These are phyloP conservation scores for Microstegium vimineum DNA, from an alignment of 176 grass and related monocot species.

Conservation along the genomic window DNA sequence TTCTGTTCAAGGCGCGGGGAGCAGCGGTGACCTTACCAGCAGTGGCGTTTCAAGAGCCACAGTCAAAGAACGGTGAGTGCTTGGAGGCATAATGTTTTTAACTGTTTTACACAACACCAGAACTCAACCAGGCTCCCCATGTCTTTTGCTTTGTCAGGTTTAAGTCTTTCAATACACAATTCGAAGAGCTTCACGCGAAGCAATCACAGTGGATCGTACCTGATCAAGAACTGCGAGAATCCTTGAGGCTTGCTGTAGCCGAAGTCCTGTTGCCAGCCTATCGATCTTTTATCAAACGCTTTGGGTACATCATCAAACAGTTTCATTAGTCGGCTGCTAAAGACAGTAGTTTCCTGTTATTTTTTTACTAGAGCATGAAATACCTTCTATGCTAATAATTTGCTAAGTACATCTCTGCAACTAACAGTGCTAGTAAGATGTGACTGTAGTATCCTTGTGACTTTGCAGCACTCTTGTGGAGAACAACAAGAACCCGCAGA, in stretches of 20 bases:
- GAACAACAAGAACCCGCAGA: conserved; percentile 72
- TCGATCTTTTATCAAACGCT: conserved; percentile 85
- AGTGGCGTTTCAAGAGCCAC: conserved; percentile 76
- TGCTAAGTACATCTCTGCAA: not conserved
- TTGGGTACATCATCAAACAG: conserved; percentile 52
- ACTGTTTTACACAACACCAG: not conserved
- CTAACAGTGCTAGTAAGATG: not conserved
- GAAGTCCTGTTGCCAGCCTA: conserved; percentile 93
- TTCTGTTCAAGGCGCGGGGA: conserved; percentile 69
- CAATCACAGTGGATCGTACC: conserved; percentile 94
- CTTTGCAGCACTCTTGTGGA: conserved; percentile 56
- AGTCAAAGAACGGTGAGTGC: conserved; percentile 71
- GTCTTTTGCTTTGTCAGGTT: conserved; percentile 48
- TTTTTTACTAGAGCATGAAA: not conserved
- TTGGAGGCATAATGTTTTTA: not conserved
- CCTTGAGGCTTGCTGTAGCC: conserved; percentile 80
- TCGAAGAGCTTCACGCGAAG: conserved; percentile 82
- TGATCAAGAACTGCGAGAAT: conserved; percentile 87
- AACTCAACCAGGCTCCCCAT: not conserved
- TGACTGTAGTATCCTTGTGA: not conserved
- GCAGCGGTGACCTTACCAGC: conserved; percentile 58
- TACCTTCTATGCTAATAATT: not conserved
- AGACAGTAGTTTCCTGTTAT: not conserved
- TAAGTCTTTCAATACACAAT: conserved; percentile 86
- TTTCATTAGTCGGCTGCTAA: not conserved